Percentiles rank a stretch among this genome's conserved stretches.
phyloP scores from a whole-genome alignment of 805 yeast species.

The Hemisphaericaspora nanyangensis region DNA sequence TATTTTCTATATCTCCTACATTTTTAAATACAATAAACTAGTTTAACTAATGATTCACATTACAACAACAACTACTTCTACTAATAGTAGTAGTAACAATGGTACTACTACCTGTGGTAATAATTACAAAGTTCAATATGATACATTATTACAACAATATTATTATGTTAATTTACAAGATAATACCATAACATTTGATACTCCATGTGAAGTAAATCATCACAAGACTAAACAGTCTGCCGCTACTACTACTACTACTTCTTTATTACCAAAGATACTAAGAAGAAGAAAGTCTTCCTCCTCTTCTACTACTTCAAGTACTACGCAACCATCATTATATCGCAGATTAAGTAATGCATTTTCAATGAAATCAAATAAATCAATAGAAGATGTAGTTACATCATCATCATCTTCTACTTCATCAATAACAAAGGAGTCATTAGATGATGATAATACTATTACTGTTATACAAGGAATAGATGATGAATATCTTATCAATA shows the following conservation, averaged over 20 bases:
- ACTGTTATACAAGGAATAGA: constrained; percentile 15
- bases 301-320: neutral
- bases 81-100: too few species aligned
- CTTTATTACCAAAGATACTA: neutral
- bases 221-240: neutral
- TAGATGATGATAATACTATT: neutral
- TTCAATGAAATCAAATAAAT: constrained; percentile 10
- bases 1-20: too few species aligned
- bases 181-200: constrained; percentile 39
- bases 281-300: neutral
- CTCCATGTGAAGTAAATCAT: constrained; percentile 40
- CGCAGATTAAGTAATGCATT: constrained; percentile 8
- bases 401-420: too few species aligned
- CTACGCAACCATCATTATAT: constrained; percentile 3
- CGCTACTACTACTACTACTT: too few species aligned
- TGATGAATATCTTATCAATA: constrained; percentile 26
- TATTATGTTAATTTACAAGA: constrained; percentile 36
- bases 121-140: constrained; percentile 21
- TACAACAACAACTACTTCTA: too few species aligned
- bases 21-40: too few species aligned
- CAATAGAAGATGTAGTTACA: constrained; percentile 5
- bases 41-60: too few species aligned
- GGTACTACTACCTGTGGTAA: neutral
- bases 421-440: too few species aligned
- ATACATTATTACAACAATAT: constrained; percentile 34